A percentile compares a stretch with the other conserved stretches of the same genome.
Conservation (phyloP, 2,329 filamentous ascomycete genomes). For the Trichoderma gracile region DNA sequence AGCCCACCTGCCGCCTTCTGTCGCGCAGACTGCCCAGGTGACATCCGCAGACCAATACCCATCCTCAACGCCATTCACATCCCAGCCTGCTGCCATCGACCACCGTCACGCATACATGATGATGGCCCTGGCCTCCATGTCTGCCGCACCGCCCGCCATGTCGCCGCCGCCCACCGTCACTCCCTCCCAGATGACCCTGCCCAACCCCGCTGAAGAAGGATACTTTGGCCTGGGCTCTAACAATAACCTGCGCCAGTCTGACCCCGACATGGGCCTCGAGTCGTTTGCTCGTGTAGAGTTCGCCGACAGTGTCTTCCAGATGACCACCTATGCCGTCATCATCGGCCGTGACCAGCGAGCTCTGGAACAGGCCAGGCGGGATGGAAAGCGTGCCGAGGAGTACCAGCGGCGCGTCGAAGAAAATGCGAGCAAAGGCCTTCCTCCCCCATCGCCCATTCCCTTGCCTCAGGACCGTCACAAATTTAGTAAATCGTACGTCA, state of each 20-base stretch:
- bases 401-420: slow-evolving; percentile 49
- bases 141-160: slow-evolving; percentile 41
- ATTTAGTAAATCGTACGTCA: slow-evolving; percentile 66
- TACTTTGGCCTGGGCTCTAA: slow-evolving; percentile 35
- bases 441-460: slow-evolving; percentile 52
- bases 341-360: slow-evolving; percentile 70
- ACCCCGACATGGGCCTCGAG: slow-evolving; percentile 49
- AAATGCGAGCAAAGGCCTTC: slow-evolving; percentile 50
- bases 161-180: slow-evolving; percentile 48
- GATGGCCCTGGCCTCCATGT: slow-evolving; percentile 48
- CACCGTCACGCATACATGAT: slow-evolving; percentile 48
- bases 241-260: slow-evolving; percentile 40
- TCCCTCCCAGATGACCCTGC: slow-evolving; percentile 49
- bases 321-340: slow-evolving; percentile 72
- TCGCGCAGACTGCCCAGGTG: slow-evolving; percentile 24
- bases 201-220: slow-evolving; percentile 39
- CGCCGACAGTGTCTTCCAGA: slow-evolving; percentile 73
- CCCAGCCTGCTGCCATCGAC: slow-evolving; percentile 38
- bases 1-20: slow-evolving; percentile 7
- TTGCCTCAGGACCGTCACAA: slow-evolving; percentile 54
- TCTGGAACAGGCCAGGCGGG: slow-evolving; percentile 54
- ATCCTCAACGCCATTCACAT: slow-evolving; percentile 40
- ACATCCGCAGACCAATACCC: slow-evolving; percentile 33
- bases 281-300: slow-evolving; percentile 67
- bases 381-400: slow-evolving; percentile 51